Evolutionary conservation across 2,329 filamentous ascomycete species (phyloP), one percentile per base, ranked within the genome.

Genomic region (Epicoccum sorghinum): DNA sequence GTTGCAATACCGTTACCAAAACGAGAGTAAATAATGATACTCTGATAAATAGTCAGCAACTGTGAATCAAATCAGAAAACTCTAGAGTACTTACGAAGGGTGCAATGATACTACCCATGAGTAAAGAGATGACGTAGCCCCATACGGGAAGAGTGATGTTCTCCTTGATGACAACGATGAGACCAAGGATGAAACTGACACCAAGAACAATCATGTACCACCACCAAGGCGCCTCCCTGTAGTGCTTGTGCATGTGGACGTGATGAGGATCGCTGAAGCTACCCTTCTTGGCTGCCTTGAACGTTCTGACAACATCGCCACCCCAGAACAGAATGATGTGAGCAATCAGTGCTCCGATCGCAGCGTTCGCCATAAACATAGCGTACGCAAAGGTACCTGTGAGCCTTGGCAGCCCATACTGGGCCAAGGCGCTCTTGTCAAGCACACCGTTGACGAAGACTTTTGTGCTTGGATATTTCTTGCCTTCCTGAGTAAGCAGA

Each of bases 291-390:
- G 56, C 56, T 12, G 41, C 14, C 25, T 61, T 59, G 52, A 59
- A 61, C 3, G 58, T 47, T 18, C 32, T 52, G 13, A 57, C 50
- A 8, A 47, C 51, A 40, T 61, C 58, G 27, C 56, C 58, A 13
- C 56, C 49, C 58, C 58, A 59, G 44, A 61, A 61, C 12, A 61
- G 52, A 30, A 47, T 37, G 9, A 57, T 58, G 18, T 61, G 58
- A 25, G 58, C 43, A 3, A 61, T 49, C 13, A 61, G 22, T 0
- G 56, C 58, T 22, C 58, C 58, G 18, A 61, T 60, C 58, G 58
- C 58, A 45, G 58, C 58, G n/a, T 59, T 61, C 4, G 58, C 58
- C 56, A 59, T 59, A 33, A 61, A 59, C 56, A 59, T 61, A n/a
- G 56, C 43, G 36, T 59, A 61, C 2, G 56, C 58, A 35, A 59